Evolutionary conservation across 768 basidiomycete species (phyloP), one percentile per base, ranked within the genome.

Genomic region (Amanita exitialis): DNA sequence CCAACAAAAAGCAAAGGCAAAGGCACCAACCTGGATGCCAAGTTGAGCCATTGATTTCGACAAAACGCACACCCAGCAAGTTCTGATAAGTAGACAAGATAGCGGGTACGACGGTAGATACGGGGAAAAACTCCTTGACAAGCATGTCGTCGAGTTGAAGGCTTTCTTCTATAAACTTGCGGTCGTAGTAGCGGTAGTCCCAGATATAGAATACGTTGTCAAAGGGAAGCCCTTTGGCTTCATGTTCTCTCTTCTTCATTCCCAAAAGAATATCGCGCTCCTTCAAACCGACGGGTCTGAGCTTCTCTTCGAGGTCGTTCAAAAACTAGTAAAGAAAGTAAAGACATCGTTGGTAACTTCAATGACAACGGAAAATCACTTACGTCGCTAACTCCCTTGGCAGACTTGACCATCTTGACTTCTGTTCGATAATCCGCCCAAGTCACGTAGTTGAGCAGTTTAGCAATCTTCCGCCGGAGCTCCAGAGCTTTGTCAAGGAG

Each of bases 101-200:
- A 3, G 83, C 74, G 5, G 88, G 86, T 9, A 94, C 85, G 38
- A 94, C 88, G 15, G 83, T 77, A 2, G 80, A 72, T 2, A 92
- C 91, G 0, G 90, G 89, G 76, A 94, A 92, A 64, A 91, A 90
- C 62, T 92, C 85, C 66, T 92, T 91, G 56, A 93, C 80, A 10
- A 83, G 69, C 55, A 77, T 76, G 56, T 91, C 86, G 54, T 92
- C 88, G 30, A 90, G 74, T 32, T 75, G 71, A 23, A 92, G 71
- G 18, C 74, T 73, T 58, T 76, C 71, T 64, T 91, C 85, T 48
- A 83, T 69, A 59, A 70, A 86, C 60, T 75, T 78, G 55, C 78
- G 73, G 61, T 83, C 80, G 54, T 80, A 86, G 62, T 82, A 83
- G 57, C 86, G 75, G 62, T 90, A 92, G 60, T 92, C 91, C 88